Evolutionary conservation across 2,329 filamentous ascomycete genomes (phyloP), one percentile per base, ranked within the genome.

Genomic region (Phialemonium atrogriseum): DNA sequence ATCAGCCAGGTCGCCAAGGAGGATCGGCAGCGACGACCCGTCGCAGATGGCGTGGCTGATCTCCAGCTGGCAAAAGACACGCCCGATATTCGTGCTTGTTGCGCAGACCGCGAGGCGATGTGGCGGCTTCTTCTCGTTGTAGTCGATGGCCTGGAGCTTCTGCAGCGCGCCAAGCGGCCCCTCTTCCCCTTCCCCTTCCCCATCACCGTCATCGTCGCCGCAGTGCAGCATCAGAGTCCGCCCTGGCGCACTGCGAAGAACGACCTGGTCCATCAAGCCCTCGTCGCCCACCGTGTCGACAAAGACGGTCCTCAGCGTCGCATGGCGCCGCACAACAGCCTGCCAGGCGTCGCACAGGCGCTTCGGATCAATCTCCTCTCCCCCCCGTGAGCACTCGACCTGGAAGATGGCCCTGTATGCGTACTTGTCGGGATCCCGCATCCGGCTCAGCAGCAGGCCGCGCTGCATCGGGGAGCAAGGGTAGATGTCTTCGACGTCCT

Each of bases 401-500:
- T 45, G 23, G 34, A 47, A 47, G 3, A 43, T 5, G 20, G 39
- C 35, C 9, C 33, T 36, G 35, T 45, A 47, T 12, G 40, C 42
- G 34, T 51, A 50, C 23, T 43, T 41, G 0, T 40, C 39, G n/a
- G 44, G 43, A 12, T 41, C 38, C 4, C 42, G 32, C 11, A 44
- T 27, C 23, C 58, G 54, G 15, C 54, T 58, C n/a, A 60, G 36
- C 0, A 58, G 35, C 10, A 62, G 49, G 4, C 56, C 58, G 2
- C 49, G 46, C 25, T 62, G 58, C 37, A 58, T 50, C 0, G 56
- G 54, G 1, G 58, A 57, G 33, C 54, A 58, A 1, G 58, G 58
- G 13, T 56, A 61, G 1, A 59, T 48, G 13, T 57, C 55, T 15
- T 55, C 44, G 0, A 61, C 40, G 3, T 48, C 40, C 0, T 35